Evolutionary conservation across 257 asterid genomes (phyloP).

Genomic region (Lycium barbarum): DNA sequence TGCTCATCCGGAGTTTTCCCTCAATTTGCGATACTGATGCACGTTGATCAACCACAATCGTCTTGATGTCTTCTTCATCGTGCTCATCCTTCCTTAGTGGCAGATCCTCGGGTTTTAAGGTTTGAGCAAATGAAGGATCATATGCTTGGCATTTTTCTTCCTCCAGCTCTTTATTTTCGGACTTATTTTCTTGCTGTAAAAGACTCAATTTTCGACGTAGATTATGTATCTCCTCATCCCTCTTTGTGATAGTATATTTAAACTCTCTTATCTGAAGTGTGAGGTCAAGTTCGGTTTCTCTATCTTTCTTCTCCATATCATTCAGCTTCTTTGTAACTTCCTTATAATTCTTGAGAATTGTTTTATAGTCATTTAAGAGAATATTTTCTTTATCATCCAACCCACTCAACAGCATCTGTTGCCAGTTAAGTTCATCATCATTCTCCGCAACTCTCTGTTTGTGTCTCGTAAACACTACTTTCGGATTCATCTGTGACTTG

Average conservation of each 20-base stretch:
- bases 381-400: slow-evolving; percentile 78
- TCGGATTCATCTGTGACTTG: not conserved
- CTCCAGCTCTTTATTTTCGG: not conserved
- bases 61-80: slow-evolving; percentile 46
- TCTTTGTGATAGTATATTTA: slow-evolving; percentile 56
- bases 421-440: slow-evolving; percentile 66
- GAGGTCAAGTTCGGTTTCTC: slow-evolving; percentile 64
- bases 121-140: slow-evolving; percentile 32
- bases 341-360: slow-evolving; percentile 77
- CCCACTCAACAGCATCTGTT: slow-evolving; percentile 73
- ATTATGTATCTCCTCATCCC: slow-evolving; percentile 72
- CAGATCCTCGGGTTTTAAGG: slow-evolving; percentile 38
- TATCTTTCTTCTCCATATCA: slow-evolving; percentile 69
- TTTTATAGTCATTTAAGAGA: slow-evolving; percentile 71
- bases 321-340: slow-evolving; percentile 72
- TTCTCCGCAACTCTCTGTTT: slow-evolving; percentile 32
- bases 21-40: slow-evolving; percentile 57
- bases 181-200: slow-evolving; percentile 29
- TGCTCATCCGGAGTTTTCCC: slow-evolving; percentile 68
- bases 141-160: slow-evolving; percentile 22
- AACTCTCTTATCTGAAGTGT: slow-evolving; percentile 71
- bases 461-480: slow-evolving; percentile 29
- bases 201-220: slow-evolving; percentile 51
- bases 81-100: slow-evolving; percentile 6
- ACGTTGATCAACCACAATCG: slow-evolving; percentile 39